A percentile compares a stretch with the other conserved stretches of the same genome.
Conservation (phyloP, 108 stramenopile species). For the Seminavis robusta region DNA sequence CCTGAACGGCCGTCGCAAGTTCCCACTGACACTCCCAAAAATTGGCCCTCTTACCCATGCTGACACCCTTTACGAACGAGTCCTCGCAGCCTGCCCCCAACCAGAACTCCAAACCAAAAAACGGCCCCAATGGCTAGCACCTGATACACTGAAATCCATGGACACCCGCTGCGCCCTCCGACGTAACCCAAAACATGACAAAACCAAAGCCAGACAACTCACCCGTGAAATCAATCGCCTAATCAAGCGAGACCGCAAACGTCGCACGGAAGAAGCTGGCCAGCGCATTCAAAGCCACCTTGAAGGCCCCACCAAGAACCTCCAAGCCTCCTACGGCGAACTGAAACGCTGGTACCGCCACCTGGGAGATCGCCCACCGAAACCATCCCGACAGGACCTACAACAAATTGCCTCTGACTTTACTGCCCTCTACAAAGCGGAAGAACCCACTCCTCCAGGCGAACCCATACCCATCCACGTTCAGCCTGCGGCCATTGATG, state of each 20-base stretch:
- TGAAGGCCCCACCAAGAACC: neutral
- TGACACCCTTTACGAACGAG: too few species aligned
- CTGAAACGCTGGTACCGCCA: constrained; percentile 8
- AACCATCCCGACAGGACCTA: neutral
- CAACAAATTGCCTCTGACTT: neutral
- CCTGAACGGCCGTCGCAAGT: neutral
- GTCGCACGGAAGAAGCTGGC: neutral
- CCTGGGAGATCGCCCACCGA: neutral
- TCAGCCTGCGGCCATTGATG: too few species aligned
- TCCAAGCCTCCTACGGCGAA: constrained; percentile 1
- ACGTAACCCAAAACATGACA: too few species aligned
- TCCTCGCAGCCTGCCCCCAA: too few species aligned
- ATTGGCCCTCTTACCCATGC: too few species aligned
- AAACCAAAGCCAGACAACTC: too few species aligned
- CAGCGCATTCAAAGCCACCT: neutral
- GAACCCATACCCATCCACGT: constrained; percentile 1
- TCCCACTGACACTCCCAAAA: too few species aligned
- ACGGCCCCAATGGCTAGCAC: too few species aligned
- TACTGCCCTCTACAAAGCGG: constrained; percentile 2
- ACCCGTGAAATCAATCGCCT: too few species aligned
- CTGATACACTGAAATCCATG: too few species aligned
- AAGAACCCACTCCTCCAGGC: neutral
- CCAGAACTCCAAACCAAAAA: too few species aligned
- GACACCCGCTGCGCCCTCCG: too few species aligned
- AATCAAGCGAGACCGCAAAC: constrained; percentile 1